phyloP scores from a whole-genome alignment of 2,329 filamentous ascomycete genomes.

The Verticillium isaacii region DNA sequence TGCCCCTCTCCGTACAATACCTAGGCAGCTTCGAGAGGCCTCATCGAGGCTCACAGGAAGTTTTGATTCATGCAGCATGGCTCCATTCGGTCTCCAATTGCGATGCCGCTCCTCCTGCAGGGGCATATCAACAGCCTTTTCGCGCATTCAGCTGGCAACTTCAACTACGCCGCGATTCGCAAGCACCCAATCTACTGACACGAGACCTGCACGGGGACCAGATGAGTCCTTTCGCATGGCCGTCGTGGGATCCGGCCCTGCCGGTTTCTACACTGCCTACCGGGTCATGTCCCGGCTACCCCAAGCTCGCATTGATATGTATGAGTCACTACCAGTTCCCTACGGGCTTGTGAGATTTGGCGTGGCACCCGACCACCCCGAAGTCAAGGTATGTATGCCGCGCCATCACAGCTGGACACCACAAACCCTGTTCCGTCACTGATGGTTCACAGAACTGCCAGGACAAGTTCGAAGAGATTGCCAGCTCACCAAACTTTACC shows the following conservation, averaged over 20 bases:
- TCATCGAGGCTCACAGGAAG: neutral
- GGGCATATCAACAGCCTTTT: neutral
- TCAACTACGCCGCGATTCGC: neutral
- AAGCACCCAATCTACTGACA: neutral
- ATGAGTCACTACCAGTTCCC: conserved; percentile 86
- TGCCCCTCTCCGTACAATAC: neutral
- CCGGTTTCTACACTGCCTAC: conserved; percentile 92
- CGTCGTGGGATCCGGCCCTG: conserved; percentile 87
- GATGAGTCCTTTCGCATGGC: conserved; percentile 69
- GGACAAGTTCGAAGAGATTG: conserved; percentile 88
- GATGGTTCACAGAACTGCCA: conserved; percentile 70
- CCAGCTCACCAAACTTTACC: conserved; percentile 73
- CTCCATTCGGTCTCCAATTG: neutral
- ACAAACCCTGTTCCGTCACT: neutral
- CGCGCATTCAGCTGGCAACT: neutral
- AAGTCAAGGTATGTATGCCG: conserved; percentile 71
- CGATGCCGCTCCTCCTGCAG: neutral
- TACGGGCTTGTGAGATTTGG: conserved; percentile 91
- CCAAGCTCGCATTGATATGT: conserved; percentile 83
- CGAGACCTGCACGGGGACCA: conserved; percentile 13
- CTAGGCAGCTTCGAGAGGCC: too few relatives aligned
- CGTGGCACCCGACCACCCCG: conserved; percentile 96
- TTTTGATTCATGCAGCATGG: neutral
- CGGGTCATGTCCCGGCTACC: conserved; percentile 73
- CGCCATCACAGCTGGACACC: neutral